A percentile compares a stretch with the other conserved stretches of the same genome.
phyloP scores from a whole-genome alignment of 2,329 filamentous ascomycete species.

The Penicillium sp. region DNA sequence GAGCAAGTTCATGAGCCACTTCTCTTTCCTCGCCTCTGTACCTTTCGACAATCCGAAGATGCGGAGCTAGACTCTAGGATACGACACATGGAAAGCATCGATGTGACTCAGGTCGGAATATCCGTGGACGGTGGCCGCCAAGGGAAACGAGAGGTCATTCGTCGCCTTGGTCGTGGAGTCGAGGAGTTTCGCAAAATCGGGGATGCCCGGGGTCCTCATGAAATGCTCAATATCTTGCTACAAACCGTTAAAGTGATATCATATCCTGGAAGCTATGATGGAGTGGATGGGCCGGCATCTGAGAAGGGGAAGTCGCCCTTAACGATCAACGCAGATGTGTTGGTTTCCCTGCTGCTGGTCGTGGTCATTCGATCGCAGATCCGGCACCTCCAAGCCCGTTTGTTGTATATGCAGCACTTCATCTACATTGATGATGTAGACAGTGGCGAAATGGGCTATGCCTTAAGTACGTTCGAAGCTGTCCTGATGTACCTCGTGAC shows the following conservation, averaged over 20 bases:
- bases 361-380: conserved; percentile 92
- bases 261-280: conserved; percentile 56
- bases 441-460: conserved; percentile 93
- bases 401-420: conserved; percentile 96
- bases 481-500: conserved; percentile 85
- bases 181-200: conserved; percentile 88
- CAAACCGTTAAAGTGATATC: conserved; percentile 84
- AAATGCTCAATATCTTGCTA: conserved; percentile 83
- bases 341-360: conserved; percentile 87
- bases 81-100: conserved; percentile 88
- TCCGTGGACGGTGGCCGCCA: conserved; percentile 75
- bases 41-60: conserved; percentile 79
- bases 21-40: conserved; percentile 80
- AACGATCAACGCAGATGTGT: conserved; percentile 82
- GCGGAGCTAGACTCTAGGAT: conserved; percentile 87
- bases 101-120: conserved; percentile 93
- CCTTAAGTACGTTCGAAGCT: conserved; percentile 92
- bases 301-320: conserved; percentile 61
- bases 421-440: conserved; percentile 98
- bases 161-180: conserved; percentile 76
- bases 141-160: conserved; percentile 80
- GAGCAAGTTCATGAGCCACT: conserved; percentile 87
- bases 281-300: conserved; percentile 44
- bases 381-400: conserved; percentile 80
- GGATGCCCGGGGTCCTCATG: conserved; percentile 76